Evolutionary conservation across 148 eudicot species (phyloP).

Genomic region (Vaccinium macrocarpon): DNA sequence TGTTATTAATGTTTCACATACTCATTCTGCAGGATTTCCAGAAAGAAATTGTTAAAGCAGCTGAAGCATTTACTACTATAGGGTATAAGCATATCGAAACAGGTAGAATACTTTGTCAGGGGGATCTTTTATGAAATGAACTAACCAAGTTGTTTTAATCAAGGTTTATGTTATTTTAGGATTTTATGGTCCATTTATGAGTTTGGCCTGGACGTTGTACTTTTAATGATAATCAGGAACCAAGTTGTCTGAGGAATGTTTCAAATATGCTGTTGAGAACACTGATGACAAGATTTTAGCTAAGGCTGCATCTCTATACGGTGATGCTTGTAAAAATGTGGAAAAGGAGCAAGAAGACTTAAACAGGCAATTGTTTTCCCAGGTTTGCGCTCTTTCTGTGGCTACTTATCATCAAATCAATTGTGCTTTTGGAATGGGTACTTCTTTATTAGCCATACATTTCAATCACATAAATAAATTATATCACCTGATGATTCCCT

Average conservation of each 20-base stretch:
- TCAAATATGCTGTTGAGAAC: constrained; percentile 90
- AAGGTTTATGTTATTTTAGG: background rate
- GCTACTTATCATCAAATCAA: background rate
- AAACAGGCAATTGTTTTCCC: constrained; percentile 57
- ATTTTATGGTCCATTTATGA: background rate
- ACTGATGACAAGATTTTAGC: constrained; percentile 72
- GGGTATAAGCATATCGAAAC: constrained; percentile 85
- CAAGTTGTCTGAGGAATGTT: constrained; percentile 94
- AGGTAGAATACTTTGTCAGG: constrained; percentile 34
- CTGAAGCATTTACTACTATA: constrained; percentile 75
- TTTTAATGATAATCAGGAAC: constrained; percentile 46
- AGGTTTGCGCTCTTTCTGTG: constrained; percentile 41
- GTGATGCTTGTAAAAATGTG: constrained; percentile 90
- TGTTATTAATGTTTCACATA: background rate
- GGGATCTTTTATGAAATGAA: background rate
- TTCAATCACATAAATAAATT: background rate
- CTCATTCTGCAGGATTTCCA: constrained; percentile 77
- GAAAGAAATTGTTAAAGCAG: constrained; percentile 85
- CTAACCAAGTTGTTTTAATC: background rate
- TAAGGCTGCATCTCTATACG: constrained; percentile 89
- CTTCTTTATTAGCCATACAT: background rate
- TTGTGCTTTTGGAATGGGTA: background rate
- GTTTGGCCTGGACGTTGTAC: background rate
- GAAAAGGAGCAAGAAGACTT: constrained; percentile 94
- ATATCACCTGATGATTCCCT: background rate